Percentiles rank a stretch among this genome's conserved stretches.
Conservation (phyloP, 345 rosid genomes). For the Microcos paniculata region DNA sequence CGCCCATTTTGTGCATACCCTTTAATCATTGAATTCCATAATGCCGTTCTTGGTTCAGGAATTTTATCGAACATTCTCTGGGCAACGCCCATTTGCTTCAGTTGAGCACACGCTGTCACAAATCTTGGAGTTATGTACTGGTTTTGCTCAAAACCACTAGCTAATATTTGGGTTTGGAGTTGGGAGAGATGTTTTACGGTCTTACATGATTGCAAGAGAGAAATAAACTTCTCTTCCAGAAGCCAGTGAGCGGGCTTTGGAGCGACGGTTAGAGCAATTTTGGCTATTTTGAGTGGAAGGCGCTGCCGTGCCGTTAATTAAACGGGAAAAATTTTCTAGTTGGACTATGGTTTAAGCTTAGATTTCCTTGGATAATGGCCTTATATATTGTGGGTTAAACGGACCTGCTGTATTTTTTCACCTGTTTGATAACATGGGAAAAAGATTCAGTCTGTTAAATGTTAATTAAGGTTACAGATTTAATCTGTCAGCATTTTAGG, state of each 20-base stretch:
- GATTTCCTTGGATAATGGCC: too few relatives aligned
- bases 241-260: constrained; percentile 37
- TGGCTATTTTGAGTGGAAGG: constrained; percentile 32
- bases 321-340: not conserved
- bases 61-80: constrained; percentile 70
- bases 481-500: too few relatives aligned
- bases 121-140: constrained; percentile 50
- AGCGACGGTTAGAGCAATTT: constrained; percentile 18
- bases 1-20: constrained; percentile 43
- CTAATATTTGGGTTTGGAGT: constrained; percentile 48
- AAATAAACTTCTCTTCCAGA: constrained; percentile 55
- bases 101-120: constrained; percentile 17
- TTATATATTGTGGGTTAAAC: too few relatives aligned
- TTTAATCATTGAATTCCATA: constrained; percentile 68
- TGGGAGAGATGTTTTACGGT: constrained; percentile 53
- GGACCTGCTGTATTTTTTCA: too few relatives aligned
- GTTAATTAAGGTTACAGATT: too few relatives aligned
- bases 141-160: constrained; percentile 39
- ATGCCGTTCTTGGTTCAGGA: constrained; percentile 38
- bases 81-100: constrained; percentile 43
- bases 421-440: too few relatives aligned
- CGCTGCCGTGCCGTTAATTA: not conserved
- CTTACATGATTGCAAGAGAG: constrained; percentile 61
- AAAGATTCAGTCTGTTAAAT: too few relatives aligned
- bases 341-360: not conserved